These are phyloP conservation scores for Phycomyces nitens DNA, from an alignment of 192 early-diverging fungal species.

Conservation along the genomic window DNA sequence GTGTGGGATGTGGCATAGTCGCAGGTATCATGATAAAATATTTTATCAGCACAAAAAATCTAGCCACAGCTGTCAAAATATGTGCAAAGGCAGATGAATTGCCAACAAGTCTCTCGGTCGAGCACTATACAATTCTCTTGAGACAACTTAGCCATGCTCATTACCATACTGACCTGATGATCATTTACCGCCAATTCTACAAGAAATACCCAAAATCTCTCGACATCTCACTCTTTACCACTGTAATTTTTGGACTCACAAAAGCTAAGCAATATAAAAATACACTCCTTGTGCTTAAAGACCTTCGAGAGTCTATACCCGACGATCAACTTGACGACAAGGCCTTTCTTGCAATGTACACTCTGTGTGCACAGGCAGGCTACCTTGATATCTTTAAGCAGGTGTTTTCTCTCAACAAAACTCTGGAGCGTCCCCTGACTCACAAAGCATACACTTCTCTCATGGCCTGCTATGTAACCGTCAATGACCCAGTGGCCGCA, in stretches of 20 bases:
- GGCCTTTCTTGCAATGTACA: not conserved
- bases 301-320: not conserved
- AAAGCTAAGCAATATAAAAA: not conserved
- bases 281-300: not conserved
- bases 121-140: not conserved
- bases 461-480: conserved; percentile 22
- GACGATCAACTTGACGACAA: not conserved
- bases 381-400: conserved; percentile 1
- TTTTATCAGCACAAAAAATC: conserved; percentile 6
- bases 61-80: not conserved
- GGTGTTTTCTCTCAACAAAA: not conserved
- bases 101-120: not conserved
- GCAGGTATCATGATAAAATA: conserved; percentile 1
- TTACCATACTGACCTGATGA: not conserved
- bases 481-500: conserved; percentile 1
- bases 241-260: not conserved
- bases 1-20: not conserved
- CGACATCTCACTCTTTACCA: not conserved
- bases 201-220: conserved; percentile 7
- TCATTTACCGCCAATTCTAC: not conserved
- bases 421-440: not conserved
- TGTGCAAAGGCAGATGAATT: conserved; percentile 3
- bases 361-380: conserved; percentile 21
- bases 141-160: not conserved
- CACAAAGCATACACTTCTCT: conserved; percentile 24